Base-by-base conservation (phyloP, 2,329 filamentous ascomycete species). In the Epicoccum nigrum region DNA sequence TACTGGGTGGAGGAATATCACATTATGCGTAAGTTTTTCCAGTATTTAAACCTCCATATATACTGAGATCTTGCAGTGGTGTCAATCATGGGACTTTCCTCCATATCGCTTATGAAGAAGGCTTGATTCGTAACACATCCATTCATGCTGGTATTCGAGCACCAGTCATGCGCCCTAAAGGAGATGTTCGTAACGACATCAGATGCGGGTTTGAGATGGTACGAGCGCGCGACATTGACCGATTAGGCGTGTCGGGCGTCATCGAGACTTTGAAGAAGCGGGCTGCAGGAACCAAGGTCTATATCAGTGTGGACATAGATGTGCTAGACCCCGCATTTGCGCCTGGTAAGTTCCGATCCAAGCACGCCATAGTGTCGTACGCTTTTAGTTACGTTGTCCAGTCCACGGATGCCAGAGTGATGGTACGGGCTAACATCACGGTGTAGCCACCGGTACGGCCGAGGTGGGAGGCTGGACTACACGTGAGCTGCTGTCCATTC, bases 401-500 rank as follows among this genome's bases (percentile, higher is more conserved):
- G 11, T 8, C 17, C 5, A 11, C 15, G 13, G 28, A n/a, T 30
- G 28, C 5, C 28, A 30, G 5, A 9, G 9, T n/a, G 9, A 11
- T 30, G 5, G 9, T 4, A 11, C n/a, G 17, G 17, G 3, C 20
- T 46, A 33, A 39, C n/a, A 17, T 3, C 3, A 30, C 2, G 19
- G 30, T 45, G 9, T 9, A 72, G 81, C 76, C 7, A 86, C 83
- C 0, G 83, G 84, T 2, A 86, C 84, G 1, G 78, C 83, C 8
- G 84, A 86, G 63, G 81, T 82, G 1, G 83, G 83, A 37, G 84
- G 83, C 3, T 86, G 83, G 83, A 80, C 77, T 0, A 85, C 82
- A 0, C 76, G 84, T 30, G 83, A 86, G 59, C 68, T 86, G 19
- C 68, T 84, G 32, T 81, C 81, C 0, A 82, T 86, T 50, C 68